These are phyloP conservation scores for Vickermania spadyakhi DNA, from an alignment of 208 protist genomes.

Conservation along the genomic window DNA sequence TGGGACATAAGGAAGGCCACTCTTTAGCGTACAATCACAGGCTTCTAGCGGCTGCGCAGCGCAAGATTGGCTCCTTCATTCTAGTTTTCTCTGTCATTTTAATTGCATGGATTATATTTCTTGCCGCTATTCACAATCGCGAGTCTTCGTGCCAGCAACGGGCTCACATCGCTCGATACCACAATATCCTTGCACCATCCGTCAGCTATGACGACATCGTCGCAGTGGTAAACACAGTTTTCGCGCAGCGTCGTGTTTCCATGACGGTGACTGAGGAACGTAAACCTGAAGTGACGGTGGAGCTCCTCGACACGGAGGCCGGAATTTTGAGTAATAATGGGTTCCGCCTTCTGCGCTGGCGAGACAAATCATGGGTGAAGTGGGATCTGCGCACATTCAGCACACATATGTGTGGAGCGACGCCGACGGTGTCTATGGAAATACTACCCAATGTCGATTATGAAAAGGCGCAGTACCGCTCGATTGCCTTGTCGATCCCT, in stretches of 20 bases:
- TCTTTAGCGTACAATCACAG: constrained; percentile 25
- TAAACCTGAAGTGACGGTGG: constrained; percentile 12
- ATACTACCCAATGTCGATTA: constrained; percentile 77
- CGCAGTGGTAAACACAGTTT: constrained; percentile 14
- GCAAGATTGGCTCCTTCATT: constrained; percentile 57
- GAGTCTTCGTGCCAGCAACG: constrained; percentile 62
- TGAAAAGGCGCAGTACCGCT: constrained; percentile 50
- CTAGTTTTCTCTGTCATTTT: constrained; percentile 59
- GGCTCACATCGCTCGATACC: constrained; percentile 30
- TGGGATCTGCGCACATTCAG: constrained; percentile 61
- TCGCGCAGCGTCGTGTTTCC: constrained; percentile 9
- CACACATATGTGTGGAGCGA: constrained; percentile 33
- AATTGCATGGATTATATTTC: constrained; percentile 39
- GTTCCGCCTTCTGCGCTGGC: constrained; percentile 47
- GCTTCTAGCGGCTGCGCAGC: constrained; percentile 30
- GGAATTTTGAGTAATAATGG: constrained; percentile 23
- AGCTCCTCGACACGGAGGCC: constrained; percentile 47
- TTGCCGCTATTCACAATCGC: constrained; percentile 49
- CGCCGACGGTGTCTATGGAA: constrained; percentile 59
- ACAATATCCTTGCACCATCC: constrained; percentile 16
- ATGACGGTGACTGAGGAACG: constrained; percentile 13
- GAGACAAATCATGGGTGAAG: constrained; percentile 13
- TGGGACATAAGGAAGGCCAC: constrained; percentile 33
- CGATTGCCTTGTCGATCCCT: constrained; percentile 8
- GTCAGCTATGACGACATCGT: constrained; percentile 18